Evolutionary conservation across 2,329 filamentous ascomycete species (phyloP).

Genomic region (Aspergillus neotritici): DNA sequence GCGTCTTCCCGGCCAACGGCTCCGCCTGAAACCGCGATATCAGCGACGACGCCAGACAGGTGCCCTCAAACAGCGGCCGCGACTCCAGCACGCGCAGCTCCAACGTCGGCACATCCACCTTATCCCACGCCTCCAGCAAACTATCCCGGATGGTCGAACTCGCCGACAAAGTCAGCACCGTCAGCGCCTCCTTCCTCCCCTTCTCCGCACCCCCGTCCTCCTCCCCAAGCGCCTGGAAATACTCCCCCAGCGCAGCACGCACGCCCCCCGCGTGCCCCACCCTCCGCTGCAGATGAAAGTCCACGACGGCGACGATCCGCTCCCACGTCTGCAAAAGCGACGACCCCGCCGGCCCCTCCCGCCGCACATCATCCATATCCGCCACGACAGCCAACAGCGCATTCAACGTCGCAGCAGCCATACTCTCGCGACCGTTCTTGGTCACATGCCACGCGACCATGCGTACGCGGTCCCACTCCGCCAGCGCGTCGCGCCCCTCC

Average conservation of each 20-base stretch:
- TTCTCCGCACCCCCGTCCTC: slow-evolving; percentile 4
- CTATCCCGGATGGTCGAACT: slow-evolving; percentile 56
- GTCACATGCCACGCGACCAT: slow-evolving; percentile 59
- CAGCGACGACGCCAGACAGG: slow-evolving; percentile 46
- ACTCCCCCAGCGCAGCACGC: slow-evolving; percentile 21
- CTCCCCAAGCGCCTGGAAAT: slow-evolving; percentile 17
- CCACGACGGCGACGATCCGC: slow-evolving; percentile 19
- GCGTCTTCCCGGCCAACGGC: slow-evolving; percentile 14
- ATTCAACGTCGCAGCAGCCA: slow-evolving; percentile 56
- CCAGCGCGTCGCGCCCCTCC: slow-evolving; percentile 13
- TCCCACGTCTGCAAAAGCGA: slow-evolving; percentile 16
- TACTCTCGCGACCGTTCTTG: slow-evolving; percentile 61
- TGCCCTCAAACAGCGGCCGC: slow-evolving; percentile 61
- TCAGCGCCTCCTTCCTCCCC: slow-evolving; percentile 28
- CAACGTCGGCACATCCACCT: slow-evolving; percentile 34
- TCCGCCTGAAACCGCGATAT: slow-evolving; percentile 19
- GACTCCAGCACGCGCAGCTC: slow-evolving; percentile 61
- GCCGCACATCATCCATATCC: slow-evolving; percentile 20
- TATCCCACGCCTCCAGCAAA: slow-evolving; percentile 41
- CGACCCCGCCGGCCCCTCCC: slow-evolving; percentile 11
- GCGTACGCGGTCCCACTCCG: slow-evolving; percentile 54
- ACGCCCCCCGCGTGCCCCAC: slow-evolving; percentile 19
- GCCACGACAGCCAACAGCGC: slow-evolving; percentile 22
- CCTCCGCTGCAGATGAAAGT: slow-evolving; percentile 21
- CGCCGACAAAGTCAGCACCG: slow-evolving; percentile 56